Percentiles rank a stretch among this genome's conserved stretches.
These are phyloP conservation scores for Nakaseomyces sp. DNA, from an alignment of 1,139 yeast genomes.

Conservation along the genomic window DNA sequence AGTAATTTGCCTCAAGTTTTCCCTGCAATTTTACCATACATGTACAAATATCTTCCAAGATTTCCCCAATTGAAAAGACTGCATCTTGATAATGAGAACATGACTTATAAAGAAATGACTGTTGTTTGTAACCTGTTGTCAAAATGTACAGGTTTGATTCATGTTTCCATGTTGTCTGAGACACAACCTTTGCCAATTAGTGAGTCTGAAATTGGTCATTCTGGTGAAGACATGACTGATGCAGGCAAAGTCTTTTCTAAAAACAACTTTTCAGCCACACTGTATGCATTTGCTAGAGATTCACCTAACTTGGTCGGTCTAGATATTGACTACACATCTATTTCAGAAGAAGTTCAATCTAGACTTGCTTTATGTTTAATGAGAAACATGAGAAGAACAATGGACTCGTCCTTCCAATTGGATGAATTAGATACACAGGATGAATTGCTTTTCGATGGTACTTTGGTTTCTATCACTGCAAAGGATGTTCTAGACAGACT, in stretches of 20 bases:
- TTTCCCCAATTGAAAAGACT: constrained; percentile 59
- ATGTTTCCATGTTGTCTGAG: constrained; percentile 48
- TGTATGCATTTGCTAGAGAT: constrained; percentile 61
- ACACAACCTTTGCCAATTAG: background rate
- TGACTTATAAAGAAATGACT: constrained; percentile 44
- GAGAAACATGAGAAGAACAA: constrained; percentile 64
- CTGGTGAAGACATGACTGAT: background rate
- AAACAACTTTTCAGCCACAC: constrained; percentile 42
- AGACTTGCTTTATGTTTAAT: constrained; percentile 72
- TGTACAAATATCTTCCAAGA: constrained; percentile 56
- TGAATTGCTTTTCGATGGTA: constrained; percentile 43
- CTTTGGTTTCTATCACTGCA: constrained; percentile 52
- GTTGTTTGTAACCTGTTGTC: constrained; percentile 63
- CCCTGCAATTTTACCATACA: constrained; percentile 57
- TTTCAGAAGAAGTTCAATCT: constrained; percentile 61
- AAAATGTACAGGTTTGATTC: constrained; percentile 54
- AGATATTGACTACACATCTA: constrained; percentile 58
- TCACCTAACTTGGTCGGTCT: constrained; percentile 57
- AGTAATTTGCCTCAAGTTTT: constrained; percentile 65
- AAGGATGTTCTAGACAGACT: constrained; percentile 42
- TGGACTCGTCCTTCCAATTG: constrained; percentile 36
- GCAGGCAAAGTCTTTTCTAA: constrained; percentile 27
- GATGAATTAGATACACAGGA: constrained; percentile 32
- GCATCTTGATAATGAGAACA: constrained; percentile 67
- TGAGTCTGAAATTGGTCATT: background rate